A percentile compares a stretch with the other conserved stretches of the same genome.
Evolutionary conservation across 73 alveolate species (phyloP).

Genomic region (Paramecium sonneborni): DNA sequence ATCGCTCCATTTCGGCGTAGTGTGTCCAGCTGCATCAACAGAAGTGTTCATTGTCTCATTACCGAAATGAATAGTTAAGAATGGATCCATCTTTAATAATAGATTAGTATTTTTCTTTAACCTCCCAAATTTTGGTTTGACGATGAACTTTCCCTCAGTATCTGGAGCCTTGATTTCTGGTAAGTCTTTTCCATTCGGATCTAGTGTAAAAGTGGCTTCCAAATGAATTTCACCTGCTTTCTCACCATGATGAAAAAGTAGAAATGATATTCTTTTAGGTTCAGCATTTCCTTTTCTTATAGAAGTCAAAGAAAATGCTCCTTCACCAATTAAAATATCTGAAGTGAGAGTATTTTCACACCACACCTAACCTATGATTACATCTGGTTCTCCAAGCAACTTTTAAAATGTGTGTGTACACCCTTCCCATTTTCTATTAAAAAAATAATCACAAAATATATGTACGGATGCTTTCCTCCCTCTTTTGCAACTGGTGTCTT

Average conservation of each 20-base stretch:
- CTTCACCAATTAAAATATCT: constrained; percentile 38
- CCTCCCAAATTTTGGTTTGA: constrained; percentile 46
- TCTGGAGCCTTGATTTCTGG: constrained; percentile 58
- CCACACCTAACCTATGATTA: constrained; percentile 28
- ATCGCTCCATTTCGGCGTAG: constrained; percentile 38
- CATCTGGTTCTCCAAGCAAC: constrained; percentile 44
- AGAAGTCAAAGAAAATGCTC: constrained; percentile 48
- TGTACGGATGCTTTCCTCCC: constrained; percentile 42
- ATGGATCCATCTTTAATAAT: constrained; percentile 40
- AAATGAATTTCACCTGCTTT: constrained; percentile 30
- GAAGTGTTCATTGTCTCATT: constrained; percentile 55
- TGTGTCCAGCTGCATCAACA: constrained; percentile 6
- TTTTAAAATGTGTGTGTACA: constrained; percentile 19
- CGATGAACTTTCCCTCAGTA: constrained; percentile 34
- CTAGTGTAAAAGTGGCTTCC: constrained; percentile 36
- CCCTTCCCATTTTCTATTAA: constrained; percentile 45
- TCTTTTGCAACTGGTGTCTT: background rate
- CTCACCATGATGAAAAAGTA: constrained; percentile 9
- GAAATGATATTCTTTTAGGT: constrained; percentile 43
- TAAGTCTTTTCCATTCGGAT: background rate
- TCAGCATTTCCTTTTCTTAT: constrained; percentile 48
- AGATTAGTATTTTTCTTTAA: constrained; percentile 9
- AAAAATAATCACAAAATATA: background rate
- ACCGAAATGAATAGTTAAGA: constrained; percentile 5
- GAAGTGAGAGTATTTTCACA: constrained; percentile 3